Evolutionary conservation across 768 basidiomycete genomes (phyloP).

Genomic region (Calocybe indica): DNA sequence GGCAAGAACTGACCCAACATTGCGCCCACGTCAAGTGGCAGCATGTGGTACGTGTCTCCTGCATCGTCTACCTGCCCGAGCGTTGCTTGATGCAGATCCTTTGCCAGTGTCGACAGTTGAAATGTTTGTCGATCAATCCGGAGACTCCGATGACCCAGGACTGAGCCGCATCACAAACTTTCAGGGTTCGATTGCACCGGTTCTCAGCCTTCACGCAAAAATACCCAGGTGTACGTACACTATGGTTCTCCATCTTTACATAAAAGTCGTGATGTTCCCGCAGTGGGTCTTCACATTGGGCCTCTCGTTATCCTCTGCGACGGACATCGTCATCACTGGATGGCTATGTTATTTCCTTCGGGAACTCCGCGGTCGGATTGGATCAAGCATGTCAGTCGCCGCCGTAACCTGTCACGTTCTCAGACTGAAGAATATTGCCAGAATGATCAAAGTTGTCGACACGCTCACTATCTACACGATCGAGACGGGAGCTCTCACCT

Average conservation of each 20-base stretch:
- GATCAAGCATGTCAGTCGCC: conserved; percentile 19
- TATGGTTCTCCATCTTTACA: background rate
- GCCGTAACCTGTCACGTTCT: background rate
- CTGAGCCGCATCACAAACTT: background rate
- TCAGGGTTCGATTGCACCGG: conserved; percentile 11
- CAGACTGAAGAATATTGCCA: conserved; percentile 7
- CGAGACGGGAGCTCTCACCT: conserved; percentile 35
- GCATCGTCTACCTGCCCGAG: background rate
- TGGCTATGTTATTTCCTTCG: conserved; percentile 31
- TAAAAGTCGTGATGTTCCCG: background rate
- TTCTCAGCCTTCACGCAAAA: conserved; percentile 10
- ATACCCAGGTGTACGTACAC: conserved; percentile 15
- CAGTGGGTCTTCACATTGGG: conserved; percentile 40
- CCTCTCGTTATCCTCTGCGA: conserved; percentile 30
- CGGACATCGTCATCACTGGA: conserved; percentile 31
- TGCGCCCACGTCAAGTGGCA: conserved; percentile 9
- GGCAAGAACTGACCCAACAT: background rate
- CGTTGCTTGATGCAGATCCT: background rate
- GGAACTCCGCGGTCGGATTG: conserved; percentile 19
- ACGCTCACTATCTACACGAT: conserved; percentile 35
- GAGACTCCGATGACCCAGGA: too few relatives aligned
- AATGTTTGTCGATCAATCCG: conserved; percentile 9
- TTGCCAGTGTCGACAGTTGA: conserved; percentile 16
- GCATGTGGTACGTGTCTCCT: conserved; percentile 11
- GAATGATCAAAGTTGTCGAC: conserved; percentile 32